Conservation (phyloP, 768 basidiomycete genomes). For the Trametes meyenii region DNA sequence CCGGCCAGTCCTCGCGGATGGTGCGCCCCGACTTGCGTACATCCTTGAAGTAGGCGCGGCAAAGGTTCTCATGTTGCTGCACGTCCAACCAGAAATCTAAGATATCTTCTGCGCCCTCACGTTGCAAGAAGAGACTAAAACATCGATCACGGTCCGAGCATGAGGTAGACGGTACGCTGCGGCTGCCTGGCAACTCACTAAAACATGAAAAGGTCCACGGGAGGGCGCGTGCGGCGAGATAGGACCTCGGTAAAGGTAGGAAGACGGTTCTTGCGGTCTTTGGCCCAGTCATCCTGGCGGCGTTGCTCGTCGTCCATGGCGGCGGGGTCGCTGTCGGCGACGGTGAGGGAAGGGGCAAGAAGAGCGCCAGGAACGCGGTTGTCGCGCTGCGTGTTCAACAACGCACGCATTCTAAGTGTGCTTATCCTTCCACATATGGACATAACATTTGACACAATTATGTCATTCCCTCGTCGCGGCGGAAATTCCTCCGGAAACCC, state of each 20-base stretch:
- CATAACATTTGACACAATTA: background rate
- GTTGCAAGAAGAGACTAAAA: constrained; percentile 87
- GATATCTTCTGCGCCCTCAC: constrained; percentile 94
- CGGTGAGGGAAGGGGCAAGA: constrained; percentile 9
- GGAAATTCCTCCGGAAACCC: constrained; percentile 1
- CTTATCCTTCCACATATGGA: constrained; percentile 12
- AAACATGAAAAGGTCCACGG: constrained; percentile 99
- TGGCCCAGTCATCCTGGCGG: constrained; percentile 73
- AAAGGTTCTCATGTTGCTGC: constrained; percentile 98
- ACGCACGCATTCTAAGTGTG: constrained; percentile 1
- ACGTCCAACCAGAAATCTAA: constrained; percentile 99
- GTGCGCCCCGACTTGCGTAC: constrained; percentile 91
- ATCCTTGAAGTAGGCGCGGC: constrained; percentile 99
- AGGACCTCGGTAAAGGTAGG: constrained; percentile 93
- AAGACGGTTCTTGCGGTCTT: constrained; percentile 70
- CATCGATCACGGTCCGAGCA: constrained; percentile 9
- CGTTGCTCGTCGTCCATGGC: constrained; percentile 38
- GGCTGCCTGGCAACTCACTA: constrained; percentile 64
- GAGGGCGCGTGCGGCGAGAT: constrained; percentile 86
- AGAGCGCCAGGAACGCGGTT: constrained; percentile 22
- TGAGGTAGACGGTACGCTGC: constrained; percentile 15
- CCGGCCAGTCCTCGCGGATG: constrained; percentile 97
- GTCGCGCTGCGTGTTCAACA: constrained; percentile 22
- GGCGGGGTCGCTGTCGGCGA: constrained; percentile 18
- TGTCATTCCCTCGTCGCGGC: background rate